Evolutionary conservation across 2,329 filamentous ascomycete species (phyloP).

Genomic region (Davidsoniella neocaledoniae): DNA sequence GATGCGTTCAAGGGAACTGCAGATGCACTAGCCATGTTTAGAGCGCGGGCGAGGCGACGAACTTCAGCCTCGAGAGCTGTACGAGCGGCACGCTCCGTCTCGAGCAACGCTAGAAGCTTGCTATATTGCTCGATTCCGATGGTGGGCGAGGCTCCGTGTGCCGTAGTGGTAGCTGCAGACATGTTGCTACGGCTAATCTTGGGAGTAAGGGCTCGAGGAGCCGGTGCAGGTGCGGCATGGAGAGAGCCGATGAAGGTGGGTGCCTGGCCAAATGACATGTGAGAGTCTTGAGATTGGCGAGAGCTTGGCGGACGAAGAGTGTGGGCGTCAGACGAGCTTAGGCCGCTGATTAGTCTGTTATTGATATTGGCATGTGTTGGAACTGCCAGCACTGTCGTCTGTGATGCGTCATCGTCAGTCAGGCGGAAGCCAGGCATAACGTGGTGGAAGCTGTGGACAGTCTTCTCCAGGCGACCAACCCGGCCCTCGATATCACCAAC

Average conservation of each 20-base stretch:
- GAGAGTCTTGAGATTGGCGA: conserved; percentile 20
- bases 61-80: conserved; percentile 40
- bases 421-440: conserved; percentile 25
- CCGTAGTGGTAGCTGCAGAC: conserved; percentile 12
- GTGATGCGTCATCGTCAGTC: conserved; percentile 13
- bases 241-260: conserved; percentile 29
- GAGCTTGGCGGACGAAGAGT: conserved; percentile 5
- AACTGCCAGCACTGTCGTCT: too few species aligned
- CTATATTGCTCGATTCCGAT: conserved; percentile 31
- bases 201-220: conserved; percentile 3
- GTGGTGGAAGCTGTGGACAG: conserved; percentile 33
- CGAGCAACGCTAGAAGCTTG: conserved; percentile 33
- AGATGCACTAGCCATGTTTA: conserved; percentile 20
- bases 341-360: too few species aligned
- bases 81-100: conserved; percentile 39
- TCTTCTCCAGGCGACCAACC: conserved; percentile 35
- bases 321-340: not conserved
- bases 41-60: conserved; percentile 31
- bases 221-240: conserved; percentile 20
- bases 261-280: conserved; percentile 29
- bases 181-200: not conserved
- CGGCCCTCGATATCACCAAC: conserved; percentile 34
- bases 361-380: too few species aligned
- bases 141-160: conserved; percentile 9
- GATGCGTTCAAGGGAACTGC: conserved; percentile 18